Evolutionary conservation across 1,139 yeast genomes (phyloP), one percentile per base, ranked within the genome.

Genomic region (Hyphopichia khmerensis): DNA sequence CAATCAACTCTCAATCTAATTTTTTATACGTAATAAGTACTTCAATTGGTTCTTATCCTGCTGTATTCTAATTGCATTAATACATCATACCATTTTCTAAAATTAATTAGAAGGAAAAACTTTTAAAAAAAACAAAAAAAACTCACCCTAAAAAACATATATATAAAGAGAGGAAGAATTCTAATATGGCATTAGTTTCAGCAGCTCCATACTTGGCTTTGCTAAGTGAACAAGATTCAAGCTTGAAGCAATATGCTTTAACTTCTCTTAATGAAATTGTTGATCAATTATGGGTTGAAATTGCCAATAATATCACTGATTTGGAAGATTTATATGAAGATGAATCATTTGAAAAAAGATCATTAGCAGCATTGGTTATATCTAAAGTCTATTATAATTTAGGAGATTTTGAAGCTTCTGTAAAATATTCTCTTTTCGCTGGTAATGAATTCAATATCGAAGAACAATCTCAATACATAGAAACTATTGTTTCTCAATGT

Each of bases 251-350:
- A 30, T 87, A 89, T 62, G 99, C 99, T 15, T 77, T 93, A 58
- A 73, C 83, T 47, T 84, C 96, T 26, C 80, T 93, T 53, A 87
- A 90, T 60, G 79, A 73, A 32, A 79, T 87, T 44, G 96, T 90
- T 43, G 96, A 90, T 68, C 91, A 88, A 64, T 76, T 89, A 51
- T 93, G 99, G 99, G 91, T 98, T 3, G 99, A 93, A 70, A 87
- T 95, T 47, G 96, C 99, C 47, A 95, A 93, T 65, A 84, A 80
- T 59, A 80, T 93, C 51, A 74, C 88, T 37, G 93, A 87, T 74
- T 89, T 72, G 58, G 99, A 93, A 69, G 96, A 89, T 50, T 73
- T 93, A 42, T 90, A 86, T 58, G 99, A 93, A 65, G 96, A 93
- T 62, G 77, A 79, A 45, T 65, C 77, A 14, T 93, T 91, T 62